Evolutionary conservation across 129 eudicot species (phyloP).

Genomic region (Flaveria ramosissima): DNA sequence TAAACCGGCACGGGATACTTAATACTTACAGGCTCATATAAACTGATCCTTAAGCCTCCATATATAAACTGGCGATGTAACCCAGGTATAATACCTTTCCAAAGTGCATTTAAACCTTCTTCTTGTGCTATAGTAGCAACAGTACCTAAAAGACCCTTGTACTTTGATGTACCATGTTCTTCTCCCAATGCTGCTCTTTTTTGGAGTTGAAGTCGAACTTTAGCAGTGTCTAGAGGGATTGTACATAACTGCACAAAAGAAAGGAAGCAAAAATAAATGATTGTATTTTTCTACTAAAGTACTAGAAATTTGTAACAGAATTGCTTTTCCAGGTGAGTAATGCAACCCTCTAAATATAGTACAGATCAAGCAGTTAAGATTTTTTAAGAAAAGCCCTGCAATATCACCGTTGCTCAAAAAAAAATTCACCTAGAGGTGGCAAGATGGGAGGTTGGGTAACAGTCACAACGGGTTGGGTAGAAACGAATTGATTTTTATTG

Average conservation of each 20-base stretch:
- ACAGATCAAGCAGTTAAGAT: background rate
- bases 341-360: constrained; percentile 3
- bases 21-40: constrained; percentile 84
- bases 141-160: constrained; percentile 79
- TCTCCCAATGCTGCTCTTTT: constrained; percentile 57
- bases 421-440: background rate
- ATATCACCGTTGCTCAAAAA: background rate
- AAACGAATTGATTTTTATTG: background rate
- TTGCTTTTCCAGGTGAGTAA: background rate
- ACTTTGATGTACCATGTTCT: constrained; percentile 55
- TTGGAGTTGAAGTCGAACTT: constrained; percentile 97
- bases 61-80: constrained; percentile 87
- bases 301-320: background rate
- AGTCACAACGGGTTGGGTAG: background rate
- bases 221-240: constrained; percentile 89
- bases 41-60: constrained; percentile 91
- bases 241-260: constrained; percentile 72
- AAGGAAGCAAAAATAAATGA: background rate
- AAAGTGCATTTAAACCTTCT: constrained; percentile 88
- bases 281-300: background rate
- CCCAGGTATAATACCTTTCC: constrained; percentile 97
- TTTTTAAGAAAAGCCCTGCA: background rate
- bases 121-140: constrained; percentile 79
- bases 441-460: background rate
- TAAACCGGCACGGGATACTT: constrained; percentile 10